phyloP scores from a whole-genome alignment of 768 basidiomycete species.

The Hydnomerulius pinastri region DNA sequence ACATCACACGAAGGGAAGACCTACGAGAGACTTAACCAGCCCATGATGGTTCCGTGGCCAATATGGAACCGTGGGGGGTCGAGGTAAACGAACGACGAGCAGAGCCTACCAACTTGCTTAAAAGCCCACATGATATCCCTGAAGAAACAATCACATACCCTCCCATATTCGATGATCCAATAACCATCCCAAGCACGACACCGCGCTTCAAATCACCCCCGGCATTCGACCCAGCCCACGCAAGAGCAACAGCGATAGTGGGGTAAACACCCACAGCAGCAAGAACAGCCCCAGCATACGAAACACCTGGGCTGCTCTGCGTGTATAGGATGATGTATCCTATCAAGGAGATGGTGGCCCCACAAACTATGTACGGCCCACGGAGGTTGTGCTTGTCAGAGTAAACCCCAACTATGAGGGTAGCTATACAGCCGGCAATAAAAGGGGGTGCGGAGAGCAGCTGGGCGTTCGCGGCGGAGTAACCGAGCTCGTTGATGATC shows the following conservation, averaged over 20 bases:
- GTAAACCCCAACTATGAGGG: conserved; percentile 41
- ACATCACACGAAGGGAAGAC: conserved; percentile 17
- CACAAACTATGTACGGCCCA: conserved; percentile 51
- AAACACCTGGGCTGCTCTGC: conserved; percentile 20
- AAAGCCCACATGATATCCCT: conserved; percentile 13
- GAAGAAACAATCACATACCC: too few relatives aligned
- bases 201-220: conserved; percentile 58
- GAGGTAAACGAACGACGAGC: conserved; percentile 44
- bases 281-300: conserved; percentile 50
- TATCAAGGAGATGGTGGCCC: conserved; percentile 44
- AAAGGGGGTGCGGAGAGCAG: conserved; percentile 53
- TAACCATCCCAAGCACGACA: conserved; percentile 53
- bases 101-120: conserved; percentile 32
- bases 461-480: conserved; percentile 51
- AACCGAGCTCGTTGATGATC: conserved; percentile 52
- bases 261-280: conserved; percentile 57
- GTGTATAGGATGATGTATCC: conserved; percentile 54
- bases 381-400: conserved; percentile 45
- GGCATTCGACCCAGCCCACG: conserved; percentile 57
- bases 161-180: conserved; percentile 57
- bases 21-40: conserved; percentile 34
- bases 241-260: conserved; percentile 46
- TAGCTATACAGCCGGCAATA: conserved; percentile 45
- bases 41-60: conserved; percentile 40
- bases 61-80: conserved; percentile 38